phyloP scores from a whole-genome alignment of 352 stramenopile species.

The Globisporangium echinulatum region DNA sequence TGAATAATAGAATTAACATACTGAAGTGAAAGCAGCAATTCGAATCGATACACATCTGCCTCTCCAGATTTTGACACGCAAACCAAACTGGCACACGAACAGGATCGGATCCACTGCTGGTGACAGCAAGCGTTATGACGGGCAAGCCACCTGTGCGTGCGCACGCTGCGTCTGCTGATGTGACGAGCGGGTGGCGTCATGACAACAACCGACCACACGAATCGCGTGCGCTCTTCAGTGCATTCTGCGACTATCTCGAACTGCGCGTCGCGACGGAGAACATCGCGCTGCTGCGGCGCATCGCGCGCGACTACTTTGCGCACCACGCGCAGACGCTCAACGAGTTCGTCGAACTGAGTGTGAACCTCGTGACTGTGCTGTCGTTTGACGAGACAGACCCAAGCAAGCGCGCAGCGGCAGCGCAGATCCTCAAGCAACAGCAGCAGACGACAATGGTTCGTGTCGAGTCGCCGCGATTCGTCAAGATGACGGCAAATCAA shows the following conservation, averaged over 20 bases:
- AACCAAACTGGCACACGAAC: too few species aligned
- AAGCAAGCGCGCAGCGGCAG: constrained; percentile 8
- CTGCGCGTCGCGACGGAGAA: constrained; percentile 20
- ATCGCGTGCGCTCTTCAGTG: too few species aligned
- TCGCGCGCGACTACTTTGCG: constrained; percentile 20
- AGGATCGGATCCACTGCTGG: too few species aligned
- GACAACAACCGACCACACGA: neutral
- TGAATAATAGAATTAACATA: too few species aligned
- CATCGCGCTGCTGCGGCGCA: constrained; percentile 20
- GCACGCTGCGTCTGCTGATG: too few species aligned
- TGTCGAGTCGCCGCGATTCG: neutral
- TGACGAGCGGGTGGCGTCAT: too few species aligned
- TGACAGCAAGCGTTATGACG: too few species aligned
- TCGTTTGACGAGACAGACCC: constrained; percentile 10
- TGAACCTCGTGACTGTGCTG: constrained; percentile 24
- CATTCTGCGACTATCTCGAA: constrained; percentile 32
- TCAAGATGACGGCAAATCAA: neutral
- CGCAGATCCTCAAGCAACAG: constrained; percentile 25
- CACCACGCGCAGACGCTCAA: constrained; percentile 22
- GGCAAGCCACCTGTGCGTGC: too few species aligned
- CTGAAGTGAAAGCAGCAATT: too few species aligned
- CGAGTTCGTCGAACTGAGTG: constrained; percentile 27
- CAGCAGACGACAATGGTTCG: constrained; percentile 8
- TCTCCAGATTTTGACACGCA: too few species aligned
- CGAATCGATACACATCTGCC: too few species aligned